These are phyloP conservation scores for Penicillium silybi DNA, from an alignment of 495 filamentous ascomycete species.

Conservation along the genomic window DNA sequence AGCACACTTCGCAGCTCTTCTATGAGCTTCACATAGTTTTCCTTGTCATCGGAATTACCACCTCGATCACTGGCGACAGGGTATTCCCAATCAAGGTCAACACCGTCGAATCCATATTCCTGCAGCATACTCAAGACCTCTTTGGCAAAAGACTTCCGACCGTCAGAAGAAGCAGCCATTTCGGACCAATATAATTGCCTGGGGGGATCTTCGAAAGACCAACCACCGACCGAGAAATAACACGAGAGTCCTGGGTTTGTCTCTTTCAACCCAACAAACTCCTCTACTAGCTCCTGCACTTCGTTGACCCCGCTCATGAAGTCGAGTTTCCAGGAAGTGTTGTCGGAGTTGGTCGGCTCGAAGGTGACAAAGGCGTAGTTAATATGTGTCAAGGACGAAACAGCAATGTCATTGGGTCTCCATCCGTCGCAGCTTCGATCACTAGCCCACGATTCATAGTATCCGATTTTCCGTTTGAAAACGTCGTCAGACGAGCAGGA, in stretches of 20 bases:
- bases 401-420: conserved; percentile 5
- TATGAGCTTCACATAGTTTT: conserved; percentile 41
- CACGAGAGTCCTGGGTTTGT: not conserved
- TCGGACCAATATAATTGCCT: conserved; percentile 27
- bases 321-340: no score
- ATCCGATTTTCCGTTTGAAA: conserved; percentile 8
- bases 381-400: conserved; percentile 12
- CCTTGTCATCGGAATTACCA: conserved; percentile 38
- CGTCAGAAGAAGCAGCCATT: conserved; percentile 21
- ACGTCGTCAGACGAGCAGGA: conserved; percentile 1
- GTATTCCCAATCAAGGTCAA: conserved; percentile 50
- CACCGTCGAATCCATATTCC: conserved; percentile 37
- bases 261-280: not conserved
- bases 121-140: conserved; percentile 35
- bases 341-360: no score
- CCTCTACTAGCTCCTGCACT: not conserved
- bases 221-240: conserved; percentile 36
- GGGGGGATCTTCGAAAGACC: conserved; percentile 31
- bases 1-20: conserved; percentile 25
- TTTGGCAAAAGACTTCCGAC: conserved; percentile 19
- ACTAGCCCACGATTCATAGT: conserved; percentile 19
- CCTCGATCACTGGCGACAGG: conserved; percentile 44
- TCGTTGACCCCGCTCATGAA: not conserved
- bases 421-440: conserved; percentile 1
- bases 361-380: conserved; percentile 16